Percentiles rank a stretch among this genome's conserved stretches.
Conservation (phyloP, 1,139 yeast genomes). For the Candida sp. region DNA sequence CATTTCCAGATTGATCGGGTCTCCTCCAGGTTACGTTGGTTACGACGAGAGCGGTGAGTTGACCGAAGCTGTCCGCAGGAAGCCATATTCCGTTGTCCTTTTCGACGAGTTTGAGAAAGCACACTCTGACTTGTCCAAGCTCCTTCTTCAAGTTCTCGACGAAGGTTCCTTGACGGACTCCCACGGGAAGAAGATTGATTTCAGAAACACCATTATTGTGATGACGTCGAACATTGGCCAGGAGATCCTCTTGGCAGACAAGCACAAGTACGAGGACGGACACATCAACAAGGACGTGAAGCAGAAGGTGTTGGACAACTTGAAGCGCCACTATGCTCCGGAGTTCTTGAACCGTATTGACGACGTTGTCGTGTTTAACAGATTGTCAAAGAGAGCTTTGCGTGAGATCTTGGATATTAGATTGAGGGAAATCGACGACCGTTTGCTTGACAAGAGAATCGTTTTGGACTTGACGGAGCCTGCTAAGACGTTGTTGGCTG, state of each 20-base stretch:
- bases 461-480: conserved; percentile 56
- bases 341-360: conserved; percentile 95
- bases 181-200: conserved; percentile 93
- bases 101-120: conserved; percentile 99
- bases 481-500: conserved; percentile 80
- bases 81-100: conserved; percentile 90
- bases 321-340: conserved; percentile 83
- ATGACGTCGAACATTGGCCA: conserved; percentile 98
- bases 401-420: conserved; percentile 84
- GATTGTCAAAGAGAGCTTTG: conserved; percentile 77
- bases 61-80: conserved; percentile 94
- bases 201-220: conserved; percentile 93
- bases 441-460: conserved; percentile 83
- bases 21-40: conserved; percentile 98
- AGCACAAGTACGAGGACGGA: conserved; percentile 43
- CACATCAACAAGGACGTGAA: conserved; percentile 56
- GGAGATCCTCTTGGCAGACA: conserved; percentile 75
- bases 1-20: conserved; percentile 89
- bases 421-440: conserved; percentile 75
- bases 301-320: conserved; percentile 61
- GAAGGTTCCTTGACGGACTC: conserved; percentile 96
- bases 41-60: conserved; percentile 96
- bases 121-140: conserved; percentile 89
- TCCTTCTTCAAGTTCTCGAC: conserved; percentile 88
- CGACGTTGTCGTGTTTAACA: conserved; percentile 87